Conservation (phyloP, 306 rosid species). For the Betula pendula region DNA sequence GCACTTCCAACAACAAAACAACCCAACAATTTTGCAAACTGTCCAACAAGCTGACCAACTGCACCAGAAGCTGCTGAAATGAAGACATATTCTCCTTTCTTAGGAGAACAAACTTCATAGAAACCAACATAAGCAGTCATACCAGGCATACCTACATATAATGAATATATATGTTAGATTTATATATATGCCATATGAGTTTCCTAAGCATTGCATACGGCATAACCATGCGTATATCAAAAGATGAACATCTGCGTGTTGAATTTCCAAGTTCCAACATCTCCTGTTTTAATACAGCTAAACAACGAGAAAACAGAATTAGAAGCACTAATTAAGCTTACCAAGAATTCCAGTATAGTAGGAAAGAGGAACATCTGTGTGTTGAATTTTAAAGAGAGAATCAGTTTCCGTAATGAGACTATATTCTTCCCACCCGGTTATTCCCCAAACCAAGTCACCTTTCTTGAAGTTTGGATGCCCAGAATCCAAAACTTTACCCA, state of each 20-base stretch:
- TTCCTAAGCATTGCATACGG: too few relatives aligned
- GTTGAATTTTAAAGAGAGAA: conserved; percentile 38
- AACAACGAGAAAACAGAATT: too few relatives aligned
- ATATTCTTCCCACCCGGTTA: conserved; percentile 58
- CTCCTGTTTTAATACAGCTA: too few relatives aligned
- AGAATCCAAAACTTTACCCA: conserved; percentile 49
- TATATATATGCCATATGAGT: too few relatives aligned
- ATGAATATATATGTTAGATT: too few relatives aligned
- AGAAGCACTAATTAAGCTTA: too few relatives aligned
- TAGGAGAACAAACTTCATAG: conserved; percentile 10
- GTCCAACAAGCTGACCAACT: conserved; percentile 19
- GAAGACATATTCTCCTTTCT: conserved; percentile 23
- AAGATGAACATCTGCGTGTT: too few relatives aligned
- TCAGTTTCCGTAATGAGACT: conserved; percentile 34
- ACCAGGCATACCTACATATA: conserved; percentile 18
- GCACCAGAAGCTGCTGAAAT: conserved; percentile 19
- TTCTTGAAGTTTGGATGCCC: conserved; percentile 41
- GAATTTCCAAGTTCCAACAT: too few relatives aligned
- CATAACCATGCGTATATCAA: too few relatives aligned
- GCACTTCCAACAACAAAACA: conserved; percentile 11
- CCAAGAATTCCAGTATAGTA: conserved; percentile 42
- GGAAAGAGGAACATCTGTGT: conserved; percentile 48
- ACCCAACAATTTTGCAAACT: background rate
- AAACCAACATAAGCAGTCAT: conserved; percentile 23
- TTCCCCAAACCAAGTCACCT: conserved; percentile 51